A percentile compares a stretch with the other conserved stretches of the same genome.
phyloP scores from a whole-genome alignment of 257 asterid genomes.

The Solanum gandarillasii region DNA sequence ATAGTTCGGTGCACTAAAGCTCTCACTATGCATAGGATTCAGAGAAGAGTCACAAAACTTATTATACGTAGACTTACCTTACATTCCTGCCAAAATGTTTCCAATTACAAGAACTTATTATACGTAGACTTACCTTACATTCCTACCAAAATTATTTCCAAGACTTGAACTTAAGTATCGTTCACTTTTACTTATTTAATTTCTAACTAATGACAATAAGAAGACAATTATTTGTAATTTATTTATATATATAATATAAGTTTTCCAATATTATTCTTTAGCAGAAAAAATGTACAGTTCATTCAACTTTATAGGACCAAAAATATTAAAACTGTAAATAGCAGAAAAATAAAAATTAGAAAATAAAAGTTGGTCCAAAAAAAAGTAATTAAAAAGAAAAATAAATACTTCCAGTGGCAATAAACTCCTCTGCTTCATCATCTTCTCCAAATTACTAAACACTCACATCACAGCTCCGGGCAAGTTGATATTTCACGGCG shows the following conservation, averaged over 20 bases:
- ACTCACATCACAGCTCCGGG: constrained; percentile 52
- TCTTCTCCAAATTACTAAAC: constrained; percentile 1
- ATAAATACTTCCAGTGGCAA: not conserved
- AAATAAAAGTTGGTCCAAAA: not conserved
- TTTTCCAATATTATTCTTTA: not conserved
- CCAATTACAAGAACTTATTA: too few species aligned
- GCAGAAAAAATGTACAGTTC: constrained; percentile 16
- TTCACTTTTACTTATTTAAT: not conserved
- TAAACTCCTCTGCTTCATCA: not conserved
- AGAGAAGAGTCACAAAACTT: too few species aligned
- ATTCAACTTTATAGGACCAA: not conserved
- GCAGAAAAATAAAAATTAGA: not conserved
- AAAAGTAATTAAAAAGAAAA: not conserved
- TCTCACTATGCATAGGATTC: too few species aligned
- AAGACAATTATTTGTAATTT: not conserved
- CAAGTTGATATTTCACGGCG: constrained; percentile 55
- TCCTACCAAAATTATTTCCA: too few species aligned
- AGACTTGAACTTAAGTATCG: too few species aligned
- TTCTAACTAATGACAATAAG: not conserved
- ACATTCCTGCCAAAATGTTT: too few species aligned
- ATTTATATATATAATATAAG: not conserved
- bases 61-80: too few species aligned
- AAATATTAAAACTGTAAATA: not conserved
- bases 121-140: too few species aligned
- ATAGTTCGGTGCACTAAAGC: fast-evolving